Conservation (phyloP, 73 alveolate genomes). For the Paramecium biaurelia region DNA sequence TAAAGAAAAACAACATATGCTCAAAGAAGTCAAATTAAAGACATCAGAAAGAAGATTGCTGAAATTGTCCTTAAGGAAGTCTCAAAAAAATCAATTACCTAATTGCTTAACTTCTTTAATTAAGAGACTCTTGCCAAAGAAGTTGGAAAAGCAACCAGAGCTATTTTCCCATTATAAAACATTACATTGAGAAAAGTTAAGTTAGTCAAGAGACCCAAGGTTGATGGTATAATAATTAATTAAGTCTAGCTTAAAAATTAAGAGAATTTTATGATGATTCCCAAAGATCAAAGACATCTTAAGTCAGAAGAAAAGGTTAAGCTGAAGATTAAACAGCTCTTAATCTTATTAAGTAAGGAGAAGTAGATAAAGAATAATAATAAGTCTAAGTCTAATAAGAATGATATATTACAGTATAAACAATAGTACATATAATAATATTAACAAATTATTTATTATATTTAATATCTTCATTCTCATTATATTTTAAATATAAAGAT, state of each 20-base stretch:
- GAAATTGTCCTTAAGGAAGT: constrained; percentile 86
- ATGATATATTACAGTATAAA: constrained; percentile 15
- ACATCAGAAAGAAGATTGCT: constrained; percentile 92
- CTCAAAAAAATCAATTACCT: constrained; percentile 75
- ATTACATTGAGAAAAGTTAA: constrained; percentile 91
- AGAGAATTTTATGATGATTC: constrained; percentile 39
- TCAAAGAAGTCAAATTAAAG: constrained; percentile 77
- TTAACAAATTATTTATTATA: not conserved
- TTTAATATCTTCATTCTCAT: not conserved
- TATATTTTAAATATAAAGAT: not conserved
- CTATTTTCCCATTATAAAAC: constrained; percentile 93
- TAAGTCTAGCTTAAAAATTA: not conserved
- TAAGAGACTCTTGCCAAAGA: constrained; percentile 78
- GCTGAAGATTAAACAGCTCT: not conserved
- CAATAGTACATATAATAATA: not conserved
- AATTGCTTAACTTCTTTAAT: constrained; percentile 75
- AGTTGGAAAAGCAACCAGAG: constrained; percentile 81
- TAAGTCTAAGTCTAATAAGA: not conserved
- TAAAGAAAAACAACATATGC: constrained; percentile 94
- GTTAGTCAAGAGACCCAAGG: constrained; percentile 93
- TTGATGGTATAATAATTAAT: constrained; percentile 69
- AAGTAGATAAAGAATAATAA: not conserved
- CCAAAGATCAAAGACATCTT: not conserved
- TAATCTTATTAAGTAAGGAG: not conserved
- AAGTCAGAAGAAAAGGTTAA: not conserved